A percentile compares a stretch with the other conserved stretches of the same genome.
phyloP scores from a whole-genome alignment of 2,329 filamentous ascomycete species.

The Metarhizium sp. region DNA sequence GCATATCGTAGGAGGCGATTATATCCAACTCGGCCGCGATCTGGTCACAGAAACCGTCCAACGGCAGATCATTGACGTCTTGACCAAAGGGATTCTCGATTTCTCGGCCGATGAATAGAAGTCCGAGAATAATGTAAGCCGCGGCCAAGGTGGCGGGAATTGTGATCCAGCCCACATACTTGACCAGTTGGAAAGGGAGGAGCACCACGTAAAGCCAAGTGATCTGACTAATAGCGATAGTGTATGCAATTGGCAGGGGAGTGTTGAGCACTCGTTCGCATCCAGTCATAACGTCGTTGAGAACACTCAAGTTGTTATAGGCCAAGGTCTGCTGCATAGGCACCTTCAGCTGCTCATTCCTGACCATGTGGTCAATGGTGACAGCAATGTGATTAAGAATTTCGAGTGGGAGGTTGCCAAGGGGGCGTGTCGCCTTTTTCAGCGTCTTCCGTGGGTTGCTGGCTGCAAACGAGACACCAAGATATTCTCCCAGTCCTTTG shows the following conservation, averaged over 20 bases:
- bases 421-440: slow-evolving; percentile 61
- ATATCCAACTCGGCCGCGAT: slow-evolving; percentile 66
- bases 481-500: slow-evolving; percentile 60
- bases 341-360: slow-evolving; percentile 43
- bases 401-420: slow-evolving; percentile 78
- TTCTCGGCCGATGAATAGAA: slow-evolving; percentile 65
- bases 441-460: slow-evolving; percentile 71
- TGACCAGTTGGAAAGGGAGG: slow-evolving; percentile 71
- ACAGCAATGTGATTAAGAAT: slow-evolving; percentile 64
- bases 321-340: slow-evolving; percentile 51
- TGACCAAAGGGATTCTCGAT: slow-evolving; percentile 80
- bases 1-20: slow-evolving; percentile 45
- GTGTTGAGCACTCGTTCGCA: slow-evolving; percentile 75
- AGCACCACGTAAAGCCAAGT: slow-evolving; percentile 76
- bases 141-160: slow-evolving; percentile 66
- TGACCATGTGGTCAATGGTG: slow-evolving; percentile 53
- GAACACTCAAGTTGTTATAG: slow-evolving; percentile 48
- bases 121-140: slow-evolving; percentile 75
- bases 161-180: slow-evolving; percentile 57
- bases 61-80: slow-evolving; percentile 73
- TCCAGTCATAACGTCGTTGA: slow-evolving; percentile 65
- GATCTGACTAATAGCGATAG: slow-evolving; percentile 77
- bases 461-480: slow-evolving; percentile 67
- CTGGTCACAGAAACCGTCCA: slow-evolving; percentile 69
- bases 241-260: slow-evolving; percentile 73